Percentiles rank a stretch among this genome's conserved stretches.
These are phyloP conservation scores for Parafenestella ontariensis DNA, from an alignment of 2,329 filamentous ascomycete genomes.

Conservation along the genomic window DNA sequence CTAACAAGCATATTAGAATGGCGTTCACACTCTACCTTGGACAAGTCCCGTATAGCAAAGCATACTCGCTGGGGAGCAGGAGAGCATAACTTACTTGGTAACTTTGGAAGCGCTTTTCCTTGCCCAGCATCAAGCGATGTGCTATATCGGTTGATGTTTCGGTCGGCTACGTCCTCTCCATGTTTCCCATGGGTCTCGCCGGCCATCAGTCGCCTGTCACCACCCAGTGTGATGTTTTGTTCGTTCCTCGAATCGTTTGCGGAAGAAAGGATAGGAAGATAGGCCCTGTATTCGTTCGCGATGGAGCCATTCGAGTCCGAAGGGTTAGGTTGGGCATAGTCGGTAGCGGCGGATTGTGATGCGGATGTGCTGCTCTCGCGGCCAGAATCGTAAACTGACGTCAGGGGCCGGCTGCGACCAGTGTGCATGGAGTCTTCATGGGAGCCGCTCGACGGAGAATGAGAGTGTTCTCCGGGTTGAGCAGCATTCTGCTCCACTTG, in stretches of 20 bases:
- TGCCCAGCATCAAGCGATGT: constrained; percentile 7
- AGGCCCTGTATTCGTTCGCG: constrained; percentile 30
- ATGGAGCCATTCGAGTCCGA: constrained; percentile 20
- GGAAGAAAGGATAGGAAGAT: constrained; percentile 23
- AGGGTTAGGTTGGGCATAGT: constrained; percentile 1
- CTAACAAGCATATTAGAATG: constrained; percentile 8
- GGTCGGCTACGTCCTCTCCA: constrained; percentile 59
- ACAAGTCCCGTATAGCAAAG: neutral
- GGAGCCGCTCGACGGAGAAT: constrained; percentile 4
- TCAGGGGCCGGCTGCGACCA: constrained; percentile 17
- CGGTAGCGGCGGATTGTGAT: neutral
- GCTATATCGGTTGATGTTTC: constrained; percentile 31
- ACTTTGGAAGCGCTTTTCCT: constrained; percentile 7
- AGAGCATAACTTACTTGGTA: constrained; percentile 14
- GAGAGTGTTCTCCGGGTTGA: neutral
- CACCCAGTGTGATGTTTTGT: constrained; percentile 27
- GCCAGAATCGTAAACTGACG: constrained; percentile 14
- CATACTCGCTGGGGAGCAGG: neutral
- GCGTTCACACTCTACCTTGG: neutral
- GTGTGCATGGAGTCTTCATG: neutral
- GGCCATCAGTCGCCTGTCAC: constrained; percentile 21
- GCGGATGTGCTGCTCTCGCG: neutral
- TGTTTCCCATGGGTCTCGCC: constrained; percentile 45
- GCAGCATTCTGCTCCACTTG: constrained; percentile 4
- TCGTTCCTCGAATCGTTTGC: constrained; percentile 11